Evolutionary conservation across 2,329 filamentous ascomycete species (phyloP).

Genomic region (Coniochaeta sp.): DNA sequence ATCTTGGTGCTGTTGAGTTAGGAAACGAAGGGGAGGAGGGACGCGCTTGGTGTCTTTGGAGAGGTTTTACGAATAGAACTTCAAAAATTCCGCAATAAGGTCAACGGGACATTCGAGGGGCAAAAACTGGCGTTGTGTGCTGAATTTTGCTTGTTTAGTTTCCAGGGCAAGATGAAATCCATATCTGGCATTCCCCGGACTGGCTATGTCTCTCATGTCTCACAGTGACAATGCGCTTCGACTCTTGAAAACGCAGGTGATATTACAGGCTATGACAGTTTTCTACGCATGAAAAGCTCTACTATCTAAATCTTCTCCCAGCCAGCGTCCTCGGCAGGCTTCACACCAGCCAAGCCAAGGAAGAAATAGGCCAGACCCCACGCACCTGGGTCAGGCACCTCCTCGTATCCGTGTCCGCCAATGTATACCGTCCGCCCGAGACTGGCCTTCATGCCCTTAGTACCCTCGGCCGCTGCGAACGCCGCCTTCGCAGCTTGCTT

Average conservation of each 20-base stretch:
- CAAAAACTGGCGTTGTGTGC: conserved; percentile 1
- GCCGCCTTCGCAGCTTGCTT: conserved; percentile 69
- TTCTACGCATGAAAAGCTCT: neutral
- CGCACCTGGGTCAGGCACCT: conserved; percentile 63
- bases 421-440: conserved; percentile 80
- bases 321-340: conserved; percentile 29
- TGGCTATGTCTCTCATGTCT: neutral
- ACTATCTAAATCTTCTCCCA: conserved; percentile 23
- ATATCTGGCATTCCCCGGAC: neutral
- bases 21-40: neutral
- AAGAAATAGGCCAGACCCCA: conserved; percentile 74
- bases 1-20: conserved; percentile 17
- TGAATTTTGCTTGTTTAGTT: neutral
- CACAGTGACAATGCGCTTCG: neutral
- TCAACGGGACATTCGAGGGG: neutral
- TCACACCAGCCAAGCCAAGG: conserved; percentile 58
- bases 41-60: neutral
- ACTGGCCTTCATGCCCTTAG: conserved; percentile 87
- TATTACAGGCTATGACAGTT: neutral
- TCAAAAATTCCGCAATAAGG: neutral
- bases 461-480: conserved; percentile 67
- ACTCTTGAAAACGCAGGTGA: neutral
- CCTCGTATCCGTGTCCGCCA: conserved; percentile 64
- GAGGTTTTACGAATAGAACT: neutral
- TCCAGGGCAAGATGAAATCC: neutral